phyloP scores from a whole-genome alignment of 352 stramenopile genomes.

The Globisporangium sylvaticum region DNA sequence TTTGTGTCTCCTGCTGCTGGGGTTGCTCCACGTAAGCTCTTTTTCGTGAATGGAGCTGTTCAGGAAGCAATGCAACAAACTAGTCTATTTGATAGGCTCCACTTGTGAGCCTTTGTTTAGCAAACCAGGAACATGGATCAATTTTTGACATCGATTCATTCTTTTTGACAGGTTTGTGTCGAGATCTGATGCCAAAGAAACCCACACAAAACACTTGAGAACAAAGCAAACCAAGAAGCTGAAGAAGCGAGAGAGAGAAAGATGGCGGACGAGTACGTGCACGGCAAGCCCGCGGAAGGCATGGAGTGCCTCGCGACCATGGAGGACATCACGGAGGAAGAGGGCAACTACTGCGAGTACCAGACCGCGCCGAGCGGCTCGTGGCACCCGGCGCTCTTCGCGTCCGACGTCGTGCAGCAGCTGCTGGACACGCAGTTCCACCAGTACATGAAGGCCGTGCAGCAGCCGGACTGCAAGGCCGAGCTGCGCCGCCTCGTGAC shows the following conservation, averaged over 20 bases:
- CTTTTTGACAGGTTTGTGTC: neutral
- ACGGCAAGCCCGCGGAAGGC: slow-evolving; percentile 79
- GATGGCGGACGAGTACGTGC: slow-evolving; percentile 25
- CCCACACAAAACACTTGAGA: neutral
- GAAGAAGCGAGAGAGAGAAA: neutral
- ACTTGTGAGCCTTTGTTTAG: neutral
- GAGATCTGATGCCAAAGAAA: slow-evolving; percentile 1
- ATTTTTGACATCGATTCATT: neutral
- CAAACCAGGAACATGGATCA: neutral
- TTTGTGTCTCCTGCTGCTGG: neutral
- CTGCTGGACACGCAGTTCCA: slow-evolving; percentile 90
- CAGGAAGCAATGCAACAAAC: neutral
- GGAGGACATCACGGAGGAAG: slow-evolving; percentile 93
- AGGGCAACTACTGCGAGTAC: slow-evolving; percentile 90
- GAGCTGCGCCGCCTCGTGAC: slow-evolving; percentile 89
- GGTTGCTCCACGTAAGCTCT: slow-evolving; percentile 11
- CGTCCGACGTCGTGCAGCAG: slow-evolving; percentile 71
- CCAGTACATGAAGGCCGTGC: slow-evolving; percentile 90
- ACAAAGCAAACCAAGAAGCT: slow-evolving; percentile 1
- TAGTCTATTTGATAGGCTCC: neutral
- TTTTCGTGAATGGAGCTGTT: slow-evolving; percentile 5
- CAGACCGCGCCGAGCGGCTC: slow-evolving; percentile 85
- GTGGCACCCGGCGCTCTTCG: slow-evolving; percentile 86
- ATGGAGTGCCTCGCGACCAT: slow-evolving; percentile 93
- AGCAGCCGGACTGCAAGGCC: slow-evolving; percentile 93